phyloP scores from a whole-genome alignment of 2,329 filamentous ascomycete genomes.

The Cercospora nicotianae region DNA sequence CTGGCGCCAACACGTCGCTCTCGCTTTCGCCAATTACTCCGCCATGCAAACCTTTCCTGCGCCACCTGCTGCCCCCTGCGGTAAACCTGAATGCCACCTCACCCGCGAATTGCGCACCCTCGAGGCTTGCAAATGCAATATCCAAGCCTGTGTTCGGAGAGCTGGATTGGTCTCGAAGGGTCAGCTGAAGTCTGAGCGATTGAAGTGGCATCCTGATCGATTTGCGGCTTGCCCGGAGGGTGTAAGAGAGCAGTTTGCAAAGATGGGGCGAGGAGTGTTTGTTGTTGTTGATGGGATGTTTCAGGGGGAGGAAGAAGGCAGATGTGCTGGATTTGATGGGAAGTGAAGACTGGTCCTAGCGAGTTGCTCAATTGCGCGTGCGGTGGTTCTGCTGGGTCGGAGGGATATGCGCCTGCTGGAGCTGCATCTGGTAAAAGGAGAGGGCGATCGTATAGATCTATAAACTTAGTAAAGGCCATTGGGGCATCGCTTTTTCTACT shows the following conservation, averaged over 20 bases:
- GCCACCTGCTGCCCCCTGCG: background rate
- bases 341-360: background rate
- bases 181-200: slow-evolving; percentile 6
- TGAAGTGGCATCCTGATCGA: slow-evolving; percentile 18
- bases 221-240: slow-evolving; percentile 13
- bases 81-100: background rate
- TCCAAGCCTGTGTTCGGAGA: background rate
- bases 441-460: background rate
- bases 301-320: background rate
- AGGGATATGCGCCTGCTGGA: background rate
- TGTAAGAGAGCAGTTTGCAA: background rate
- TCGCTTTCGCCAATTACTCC: background rate
- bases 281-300: slow-evolving; percentile 20
- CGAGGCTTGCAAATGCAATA: background rate
- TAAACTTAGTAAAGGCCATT: background rate
- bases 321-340: background rate
- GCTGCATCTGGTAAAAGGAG: background rate
- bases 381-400: background rate
- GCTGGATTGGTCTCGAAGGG: background rate
- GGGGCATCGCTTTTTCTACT: background rate
- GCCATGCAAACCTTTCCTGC: background rate
- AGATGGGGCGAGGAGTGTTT: slow-evolving; percentile 22
- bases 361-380: background rate
- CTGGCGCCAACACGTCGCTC: background rate
- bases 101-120: background rate